Percentiles rank a stretch among this genome's conserved stretches.
Conservation (phyloP, 2,329 filamentous ascomycete species). For the Seiridium unicorne region DNA sequence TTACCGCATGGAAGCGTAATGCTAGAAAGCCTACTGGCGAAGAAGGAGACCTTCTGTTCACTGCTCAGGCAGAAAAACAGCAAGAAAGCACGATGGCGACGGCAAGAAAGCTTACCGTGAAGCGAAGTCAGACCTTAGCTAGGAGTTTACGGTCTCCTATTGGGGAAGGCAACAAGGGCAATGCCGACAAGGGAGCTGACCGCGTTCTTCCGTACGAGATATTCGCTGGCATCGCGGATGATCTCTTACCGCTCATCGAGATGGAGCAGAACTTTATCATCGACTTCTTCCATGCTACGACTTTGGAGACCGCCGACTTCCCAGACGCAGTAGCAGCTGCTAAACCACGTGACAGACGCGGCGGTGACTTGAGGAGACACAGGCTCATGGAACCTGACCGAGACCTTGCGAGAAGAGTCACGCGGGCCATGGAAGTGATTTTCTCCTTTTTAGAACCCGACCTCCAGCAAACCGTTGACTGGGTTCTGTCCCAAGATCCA, state of each 20-base stretch:
- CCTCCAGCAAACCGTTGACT: slow-evolving; percentile 77
- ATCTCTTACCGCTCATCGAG: slow-evolving; percentile 78
- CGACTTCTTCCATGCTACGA: slow-evolving; percentile 96
- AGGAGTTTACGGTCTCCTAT: slow-evolving; percentile 68
- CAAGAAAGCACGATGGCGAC: slow-evolving; percentile 71
- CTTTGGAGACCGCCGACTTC: slow-evolving; percentile 78
- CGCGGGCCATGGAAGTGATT: slow-evolving; percentile 85
- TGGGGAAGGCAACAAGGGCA: slow-evolving; percentile 55
- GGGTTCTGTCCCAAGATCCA: slow-evolving; percentile 77
- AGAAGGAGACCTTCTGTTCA: slow-evolving; percentile 84
- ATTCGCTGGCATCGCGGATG: slow-evolving; percentile 76
- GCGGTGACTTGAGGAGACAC: slow-evolving; percentile 70
- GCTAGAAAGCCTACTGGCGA: slow-evolving; percentile 73
- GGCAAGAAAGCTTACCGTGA: slow-evolving; percentile 88
- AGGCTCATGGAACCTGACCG: slow-evolving; percentile 87
- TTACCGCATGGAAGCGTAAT: slow-evolving; percentile 76
- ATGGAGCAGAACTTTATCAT: slow-evolving; percentile 97
- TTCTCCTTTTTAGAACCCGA: slow-evolving; percentile 81
- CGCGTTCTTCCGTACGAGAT: slow-evolving; percentile 76
- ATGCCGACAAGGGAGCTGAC: slow-evolving; percentile 56
- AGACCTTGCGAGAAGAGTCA: slow-evolving; percentile 77
- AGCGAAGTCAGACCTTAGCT: slow-evolving; percentile 84
- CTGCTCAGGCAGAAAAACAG: slow-evolving; percentile 79
- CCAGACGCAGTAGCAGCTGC: slow-evolving; percentile 70
- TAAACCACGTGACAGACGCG: slow-evolving; percentile 65